Evolutionary conservation across 2,329 filamentous ascomycete species (phyloP), one percentile per base, ranked within the genome.

Genomic region (Chaetomium sp.): DNA sequence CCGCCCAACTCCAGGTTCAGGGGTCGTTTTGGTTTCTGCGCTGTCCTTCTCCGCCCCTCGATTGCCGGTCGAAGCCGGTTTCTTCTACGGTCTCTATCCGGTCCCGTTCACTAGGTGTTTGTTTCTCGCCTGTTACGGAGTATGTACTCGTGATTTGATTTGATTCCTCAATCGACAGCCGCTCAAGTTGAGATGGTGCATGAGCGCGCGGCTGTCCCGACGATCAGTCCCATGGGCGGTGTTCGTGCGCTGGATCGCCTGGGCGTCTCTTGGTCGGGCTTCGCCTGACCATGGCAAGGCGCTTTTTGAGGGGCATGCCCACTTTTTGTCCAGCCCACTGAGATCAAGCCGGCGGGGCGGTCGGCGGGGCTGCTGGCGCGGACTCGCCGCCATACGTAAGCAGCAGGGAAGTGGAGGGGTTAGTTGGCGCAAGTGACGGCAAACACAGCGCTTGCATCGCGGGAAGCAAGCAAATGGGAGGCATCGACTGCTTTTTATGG

Each of bases 141-240:
- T n/a, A n/a, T n/a, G n/a, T n/a, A n/a, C n/a, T n/a, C n/a, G n/a
- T n/a, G n/a, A n/a, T 6, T 0, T n/a, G n/a, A n/a, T 31, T 23
- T 27, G 49, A 55, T 49, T 54, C 45, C 47, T 51, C 54, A 19
- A 54, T 35, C 57, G 42, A 49, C 59, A 51, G 57, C 54, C 54
- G 58, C 63, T 53, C 53, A 54, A 12, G 47, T 35, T 31, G 57
- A 56, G 35, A 62, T 60, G 23, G 53, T 65, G 66, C 58, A 64
- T 64, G 57, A 59, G 57, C 58, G 64, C 64, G 66, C 66, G 64
- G 64, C 56, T 66, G 66, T 60, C 51, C 63, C 49, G 66, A 51
- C 57, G 62, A 66, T 64, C 66, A 64, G 51, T 21, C 50, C 50
- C 45, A 38, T 38, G 51, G 55, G n/a, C 16, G 38, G 38, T 42